Percentiles rank a stretch among this genome's conserved stretches.
Conservation (phyloP, 805 yeast genomes). For the Debaryomyces maramus region DNA sequence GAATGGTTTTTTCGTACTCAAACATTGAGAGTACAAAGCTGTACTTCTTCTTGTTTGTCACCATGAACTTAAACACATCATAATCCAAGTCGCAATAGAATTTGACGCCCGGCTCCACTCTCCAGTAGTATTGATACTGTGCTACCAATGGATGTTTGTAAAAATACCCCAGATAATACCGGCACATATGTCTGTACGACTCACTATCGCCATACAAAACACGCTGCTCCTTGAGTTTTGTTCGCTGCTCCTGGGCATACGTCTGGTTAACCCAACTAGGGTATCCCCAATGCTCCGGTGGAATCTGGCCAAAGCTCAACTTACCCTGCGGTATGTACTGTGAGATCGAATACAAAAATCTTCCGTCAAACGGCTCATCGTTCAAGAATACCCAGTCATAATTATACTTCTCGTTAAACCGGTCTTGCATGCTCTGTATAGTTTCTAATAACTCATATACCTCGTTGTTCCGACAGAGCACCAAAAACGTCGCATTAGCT, state of each 20-base stretch:
- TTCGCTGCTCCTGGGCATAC: background rate
- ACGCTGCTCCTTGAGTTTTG: slow-evolving; percentile 43
- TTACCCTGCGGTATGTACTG: slow-evolving; percentile 54
- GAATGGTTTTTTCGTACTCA: slow-evolving; percentile 63
- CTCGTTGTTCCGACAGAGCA: slow-evolving; percentile 17
- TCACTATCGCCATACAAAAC: slow-evolving; percentile 60
- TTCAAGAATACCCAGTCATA: slow-evolving; percentile 29
- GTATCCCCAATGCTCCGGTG: slow-evolving; percentile 64
- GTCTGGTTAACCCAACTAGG: slow-evolving; percentile 42
- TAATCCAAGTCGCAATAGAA: slow-evolving; percentile 60
- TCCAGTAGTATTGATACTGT: slow-evolving; percentile 70
- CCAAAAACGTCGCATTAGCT: slow-evolving; percentile 19
- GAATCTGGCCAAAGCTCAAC: slow-evolving; percentile 62
- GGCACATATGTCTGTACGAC: slow-evolving; percentile 70
- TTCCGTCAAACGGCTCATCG: slow-evolving; percentile 20
- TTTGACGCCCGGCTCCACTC: slow-evolving; percentile 70
- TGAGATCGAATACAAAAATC: slow-evolving; percentile 49
- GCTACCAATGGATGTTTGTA: slow-evolving; percentile 57
- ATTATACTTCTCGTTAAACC: slow-evolving; percentile 20
- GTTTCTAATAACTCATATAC: slow-evolving; percentile 14
- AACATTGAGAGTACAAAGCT: slow-evolving; percentile 68
- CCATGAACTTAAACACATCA: slow-evolving; percentile 64
- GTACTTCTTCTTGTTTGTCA: slow-evolving; percentile 53
- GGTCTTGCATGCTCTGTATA: slow-evolving; percentile 22
- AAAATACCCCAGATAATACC: slow-evolving; percentile 56